phyloP scores from a whole-genome alignment of 73 alveolate species.

The Paramecium tetraurelia region DNA sequence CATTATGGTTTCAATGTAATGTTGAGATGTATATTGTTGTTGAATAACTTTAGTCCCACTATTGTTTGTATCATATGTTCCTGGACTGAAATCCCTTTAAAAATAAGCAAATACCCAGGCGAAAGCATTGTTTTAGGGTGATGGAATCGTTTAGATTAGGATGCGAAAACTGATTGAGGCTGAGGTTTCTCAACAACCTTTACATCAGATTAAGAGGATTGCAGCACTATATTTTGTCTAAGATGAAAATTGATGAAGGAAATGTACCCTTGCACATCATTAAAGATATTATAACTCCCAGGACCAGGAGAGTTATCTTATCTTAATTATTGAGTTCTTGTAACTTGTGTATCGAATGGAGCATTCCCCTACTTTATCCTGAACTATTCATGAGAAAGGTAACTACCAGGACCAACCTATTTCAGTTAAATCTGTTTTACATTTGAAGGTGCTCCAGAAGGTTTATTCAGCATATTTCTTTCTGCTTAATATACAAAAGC shows the following conservation, averaged over 20 bases:
- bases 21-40: slow-evolving; percentile 3
- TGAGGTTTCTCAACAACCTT: neutral
- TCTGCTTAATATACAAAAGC: slow-evolving; percentile 12
- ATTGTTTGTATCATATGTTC: slow-evolving; percentile 3
- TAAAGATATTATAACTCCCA: neutral
- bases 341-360: slow-evolving; percentile 34
- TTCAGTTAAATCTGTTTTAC: neutral
- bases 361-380: neutral
- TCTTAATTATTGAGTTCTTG: neutral
- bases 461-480: neutral
- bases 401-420: slow-evolving; percentile 24
- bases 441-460: neutral
- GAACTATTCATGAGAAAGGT: neutral
- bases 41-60: neutral
- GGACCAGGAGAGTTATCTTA: slow-evolving; percentile 40
- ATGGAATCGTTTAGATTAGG: neutral
- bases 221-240: neutral
- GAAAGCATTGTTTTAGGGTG: neutral
- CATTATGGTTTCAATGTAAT: neutral
- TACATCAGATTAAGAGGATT: slow-evolving; percentile 3
- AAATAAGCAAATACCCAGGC: neutral
- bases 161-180: neutral
- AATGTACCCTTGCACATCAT: neutral
- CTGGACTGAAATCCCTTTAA: neutral
- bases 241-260: neutral